A percentile compares a stretch with the other conserved stretches of the same genome.
Conservation (phyloP, 495 filamentous ascomycete genomes). For the Extremus antarcticus region DNA sequence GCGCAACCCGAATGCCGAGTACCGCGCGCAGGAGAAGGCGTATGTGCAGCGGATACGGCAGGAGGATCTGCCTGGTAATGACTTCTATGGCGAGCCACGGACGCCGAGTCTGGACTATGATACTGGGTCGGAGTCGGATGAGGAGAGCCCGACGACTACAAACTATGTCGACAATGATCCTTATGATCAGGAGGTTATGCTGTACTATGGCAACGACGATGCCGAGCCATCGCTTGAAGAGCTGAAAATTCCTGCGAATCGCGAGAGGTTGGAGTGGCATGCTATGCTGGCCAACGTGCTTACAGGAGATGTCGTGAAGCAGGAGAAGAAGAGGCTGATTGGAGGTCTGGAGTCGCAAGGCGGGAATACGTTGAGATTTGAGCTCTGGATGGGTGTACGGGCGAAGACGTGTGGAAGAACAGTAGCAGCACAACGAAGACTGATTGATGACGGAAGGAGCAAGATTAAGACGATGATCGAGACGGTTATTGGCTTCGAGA, state of each 20-base stretch:
- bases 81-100: slow-evolving; percentile 63
- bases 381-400: slow-evolving; percentile 83
- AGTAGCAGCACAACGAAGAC: slow-evolving; percentile 55
- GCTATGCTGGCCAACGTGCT: slow-evolving; percentile 91
- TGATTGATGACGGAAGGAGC: slow-evolving; percentile 22
- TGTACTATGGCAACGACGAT: slow-evolving; percentile 79
- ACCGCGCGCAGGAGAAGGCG: slow-evolving; percentile 68
- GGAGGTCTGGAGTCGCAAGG: slow-evolving; percentile 68
- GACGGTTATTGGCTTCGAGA: slow-evolving; percentile 80
- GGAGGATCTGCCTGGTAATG: slow-evolving; percentile 47
- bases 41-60: slow-evolving; percentile 70
- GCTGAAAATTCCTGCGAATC: slow-evolving; percentile 72
- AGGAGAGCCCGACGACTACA: slow-evolving; percentile 76
- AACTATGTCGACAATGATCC: slow-evolving; percentile 68
- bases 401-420: slow-evolving; percentile 73
- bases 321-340: slow-evolving; percentile 91
- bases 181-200: slow-evolving; percentile 85
- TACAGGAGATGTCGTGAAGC: slow-evolving; percentile 91
- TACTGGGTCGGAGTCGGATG: slow-evolving; percentile 79
- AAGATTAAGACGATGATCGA: slow-evolving; percentile 63
- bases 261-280: slow-evolving; percentile 94
- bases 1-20: slow-evolving; percentile 67
- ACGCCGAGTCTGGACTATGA: slow-evolving; percentile 52
- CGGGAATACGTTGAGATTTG: slow-evolving; percentile 60
- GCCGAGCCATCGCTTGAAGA: slow-evolving; percentile 82